Conservation (phyloP, 108 stramenopile species). For the Discostella stelligeroides region DNA sequence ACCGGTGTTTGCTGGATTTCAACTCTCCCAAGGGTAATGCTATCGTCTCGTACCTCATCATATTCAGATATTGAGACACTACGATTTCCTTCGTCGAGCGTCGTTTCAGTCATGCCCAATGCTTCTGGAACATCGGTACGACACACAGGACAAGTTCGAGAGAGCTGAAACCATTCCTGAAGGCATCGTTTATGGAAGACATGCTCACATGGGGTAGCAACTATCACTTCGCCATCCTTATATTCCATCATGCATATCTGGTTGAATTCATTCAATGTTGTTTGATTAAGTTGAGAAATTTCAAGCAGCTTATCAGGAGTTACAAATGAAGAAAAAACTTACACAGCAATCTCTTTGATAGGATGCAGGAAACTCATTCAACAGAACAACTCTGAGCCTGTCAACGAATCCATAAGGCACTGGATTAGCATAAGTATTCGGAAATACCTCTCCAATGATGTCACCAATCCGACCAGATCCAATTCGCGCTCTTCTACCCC, state of each 20-base stretch:
- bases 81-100: constrained; percentile 15
- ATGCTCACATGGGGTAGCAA: constrained; percentile 73
- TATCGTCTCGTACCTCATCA: background rate
- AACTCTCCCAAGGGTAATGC: background rate
- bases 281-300: background rate
- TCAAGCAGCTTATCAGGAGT: background rate
- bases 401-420: constrained; percentile 66
- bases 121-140: constrained; percentile 60
- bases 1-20: background rate
- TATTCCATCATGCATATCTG: constrained; percentile 75
- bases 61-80: background rate
- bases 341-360: constrained; percentile 70
- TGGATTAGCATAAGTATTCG: constrained; percentile 53
- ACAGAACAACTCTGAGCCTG: constrained; percentile 36
- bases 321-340: constrained; percentile 11
- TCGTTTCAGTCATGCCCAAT: constrained; percentile 26
- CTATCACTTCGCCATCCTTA: constrained; percentile 55
- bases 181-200: constrained; percentile 79
- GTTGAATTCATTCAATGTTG: background rate
- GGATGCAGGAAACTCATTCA: constrained; percentile 51
- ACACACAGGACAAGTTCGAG: constrained; percentile 74
- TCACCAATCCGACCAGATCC: constrained; percentile 16
- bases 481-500: constrained; percentile 27
- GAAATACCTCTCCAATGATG: constrained; percentile 52
- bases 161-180: constrained; percentile 69